Evolutionary conservation across 768 basidiomycete genomes (phyloP), one percentile per base, ranked within the genome.

Genomic region (Mrakia hoshinonis): DNA sequence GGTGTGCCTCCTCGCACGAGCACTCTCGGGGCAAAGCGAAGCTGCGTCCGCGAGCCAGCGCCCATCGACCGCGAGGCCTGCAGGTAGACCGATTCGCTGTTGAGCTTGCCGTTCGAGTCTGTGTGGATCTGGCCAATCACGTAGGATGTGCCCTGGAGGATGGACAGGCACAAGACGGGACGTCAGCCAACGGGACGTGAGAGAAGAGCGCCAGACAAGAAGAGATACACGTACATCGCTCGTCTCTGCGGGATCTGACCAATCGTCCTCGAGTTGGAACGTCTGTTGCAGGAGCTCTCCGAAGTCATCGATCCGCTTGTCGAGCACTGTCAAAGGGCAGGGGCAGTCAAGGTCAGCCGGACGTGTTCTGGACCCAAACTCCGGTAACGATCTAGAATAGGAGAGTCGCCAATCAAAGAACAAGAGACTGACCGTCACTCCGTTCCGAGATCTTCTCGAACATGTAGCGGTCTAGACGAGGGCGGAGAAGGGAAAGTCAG

Each of bases 391-490:
- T n/a, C n/a, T n/a, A n/a, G 13, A n/a, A 51, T 13, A 11, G 29
- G 1, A 48, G 4, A n/a, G 9, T 24, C 1, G 24, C 24, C 4
- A 26, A 64, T 15, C 2, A 64, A 20, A n/a, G 1, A 22, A 10
- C 22, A 55, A 48, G 29, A 52, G 13, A 75, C 79, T 62, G 75
- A 91, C 92, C 87, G 83, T 89, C 89, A 73, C 91, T 88, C 58
- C 93, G 83, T 76, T 90, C 90, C 1, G 86, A 85, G 31, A 89
- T 83, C 80, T 91, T 92, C 79, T 97, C 93, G 76, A 90, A 92
- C 93, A 95, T 94, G 78, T 97, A 98, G 36, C 90, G 85, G 72
- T 82, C 83, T 88, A 58, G 9, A 29, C 34, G 26, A 54, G 22
- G 54, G 55, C 18, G 55, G 38, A 6, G 51, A 46, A 11, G 6